Evolutionary conservation across 192 early-diverging fungal species (phyloP).

Genomic region (Coemansia nantahalensis): DNA sequence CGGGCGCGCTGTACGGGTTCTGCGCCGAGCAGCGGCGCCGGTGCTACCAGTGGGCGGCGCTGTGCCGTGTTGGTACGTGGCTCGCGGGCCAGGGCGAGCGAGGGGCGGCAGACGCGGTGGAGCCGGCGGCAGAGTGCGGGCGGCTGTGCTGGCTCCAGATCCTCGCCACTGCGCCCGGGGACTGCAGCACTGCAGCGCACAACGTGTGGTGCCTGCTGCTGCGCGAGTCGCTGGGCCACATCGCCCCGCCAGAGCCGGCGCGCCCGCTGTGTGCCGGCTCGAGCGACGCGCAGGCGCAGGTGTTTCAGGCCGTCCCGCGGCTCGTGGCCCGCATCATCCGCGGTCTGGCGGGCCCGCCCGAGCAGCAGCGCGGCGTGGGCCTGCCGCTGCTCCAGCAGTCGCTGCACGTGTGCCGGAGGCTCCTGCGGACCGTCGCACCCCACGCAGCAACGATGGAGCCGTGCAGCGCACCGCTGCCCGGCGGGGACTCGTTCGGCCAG

Average conservation of each 20-base stretch:
- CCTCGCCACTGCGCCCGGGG: background rate
- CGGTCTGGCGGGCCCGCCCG: background rate
- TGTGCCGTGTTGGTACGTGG: slow-evolving; percentile 31
- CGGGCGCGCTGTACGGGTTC: slow-evolving; percentile 7
- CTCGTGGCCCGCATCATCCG: slow-evolving; percentile 13
- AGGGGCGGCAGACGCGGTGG: background rate
- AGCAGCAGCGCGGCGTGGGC: too few species aligned
- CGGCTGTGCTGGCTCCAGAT: slow-evolving; percentile 37
- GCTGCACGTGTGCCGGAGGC: too few species aligned
- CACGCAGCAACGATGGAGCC: too few species aligned
- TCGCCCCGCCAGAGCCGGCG: too few species aligned
- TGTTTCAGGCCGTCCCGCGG: slow-evolving; percentile 18
- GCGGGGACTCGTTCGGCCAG: too few species aligned
- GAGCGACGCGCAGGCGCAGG: slow-evolving; percentile 14
- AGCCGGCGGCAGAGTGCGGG: slow-evolving; percentile 19
- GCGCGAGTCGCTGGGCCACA: slow-evolving; percentile 23
- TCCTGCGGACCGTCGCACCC: too few species aligned
- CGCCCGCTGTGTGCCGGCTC: too few species aligned
- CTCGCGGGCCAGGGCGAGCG: background rate
- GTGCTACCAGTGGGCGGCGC: slow-evolving; percentile 47
- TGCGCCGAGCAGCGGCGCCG: slow-evolving; percentile 23
- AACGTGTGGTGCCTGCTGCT: slow-evolving; percentile 34
- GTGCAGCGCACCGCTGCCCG: too few species aligned
- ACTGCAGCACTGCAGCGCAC: background rate
- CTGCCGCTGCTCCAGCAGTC: background rate